A percentile compares a stretch with the other conserved stretches of the same genome.
phyloP scores from a whole-genome alignment of 2,329 filamentous ascomycete genomes.

The Teratosphaeria viscida region DNA sequence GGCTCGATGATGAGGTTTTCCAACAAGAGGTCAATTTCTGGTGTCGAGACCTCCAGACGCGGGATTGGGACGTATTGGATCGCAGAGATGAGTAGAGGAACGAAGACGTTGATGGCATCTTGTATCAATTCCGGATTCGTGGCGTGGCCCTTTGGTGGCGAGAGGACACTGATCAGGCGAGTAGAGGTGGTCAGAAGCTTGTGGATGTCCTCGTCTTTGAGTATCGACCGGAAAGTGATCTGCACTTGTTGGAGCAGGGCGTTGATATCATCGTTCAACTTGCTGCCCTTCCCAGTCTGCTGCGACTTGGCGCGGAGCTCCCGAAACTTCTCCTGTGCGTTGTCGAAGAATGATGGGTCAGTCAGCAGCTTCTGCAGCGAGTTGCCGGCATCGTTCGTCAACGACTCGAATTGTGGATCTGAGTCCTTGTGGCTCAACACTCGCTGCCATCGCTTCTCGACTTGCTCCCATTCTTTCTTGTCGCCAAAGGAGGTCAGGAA shows the following conservation, averaged over 20 bases:
- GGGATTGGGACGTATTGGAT: conserved; percentile 86
- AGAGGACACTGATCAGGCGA: conserved; percentile 59
- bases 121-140: conserved; percentile 62
- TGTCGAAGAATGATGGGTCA: conserved; percentile 75
- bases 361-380: conserved; percentile 72
- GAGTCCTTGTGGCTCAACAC: conserved; percentile 64
- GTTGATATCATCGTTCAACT: conserved; percentile 62
- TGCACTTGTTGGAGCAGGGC: conserved; percentile 59
- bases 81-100: conserved; percentile 64
- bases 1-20: conserved; percentile 89
- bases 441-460: conserved; percentile 57
- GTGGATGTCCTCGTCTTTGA: conserved; percentile 61
- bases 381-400: conserved; percentile 63
- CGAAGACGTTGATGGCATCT: conserved; percentile 69
- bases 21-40: conserved; percentile 71
- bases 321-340: conserved; percentile 55
- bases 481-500: conserved; percentile 74
- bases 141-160: conserved; percentile 47
- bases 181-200: conserved; percentile 56
- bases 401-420: conserved; percentile 71
- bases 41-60: conserved; percentile 74
- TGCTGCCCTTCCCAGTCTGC: conserved; percentile 53
- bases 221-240: conserved; percentile 55
- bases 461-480: conserved; percentile 59
- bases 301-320: conserved; percentile 48